phyloP scores from a whole-genome alignment of 768 basidiomycete genomes.

The Boletus sensibilis region DNA sequence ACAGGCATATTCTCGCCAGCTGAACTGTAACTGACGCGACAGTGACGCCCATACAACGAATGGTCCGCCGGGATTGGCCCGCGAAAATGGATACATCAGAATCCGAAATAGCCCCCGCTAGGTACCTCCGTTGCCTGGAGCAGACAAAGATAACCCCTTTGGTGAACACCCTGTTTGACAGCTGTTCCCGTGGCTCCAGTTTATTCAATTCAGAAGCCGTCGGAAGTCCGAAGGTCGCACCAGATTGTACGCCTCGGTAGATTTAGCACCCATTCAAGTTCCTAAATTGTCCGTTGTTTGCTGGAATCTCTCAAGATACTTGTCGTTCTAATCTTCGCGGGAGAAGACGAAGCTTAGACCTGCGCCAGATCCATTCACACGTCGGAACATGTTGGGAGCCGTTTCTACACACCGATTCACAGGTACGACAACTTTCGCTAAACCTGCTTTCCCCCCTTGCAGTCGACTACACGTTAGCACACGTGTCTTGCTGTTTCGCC shows the following conservation, averaged over 20 bases:
- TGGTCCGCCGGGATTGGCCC: not conserved
- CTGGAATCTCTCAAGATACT: slow-evolving; percentile 5
- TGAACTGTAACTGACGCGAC: not conserved
- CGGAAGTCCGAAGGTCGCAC: slow-evolving; percentile 1
- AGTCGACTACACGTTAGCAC: not conserved
- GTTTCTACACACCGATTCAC: slow-evolving; percentile 4
- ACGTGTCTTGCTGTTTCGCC: slow-evolving; percentile 13
- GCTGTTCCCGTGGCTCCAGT: slow-evolving; percentile 2
- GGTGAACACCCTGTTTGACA: slow-evolving; percentile 6
- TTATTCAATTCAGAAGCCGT: slow-evolving; percentile 6
- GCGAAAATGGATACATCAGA: slow-evolving; percentile 5
- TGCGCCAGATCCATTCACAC: slow-evolving; percentile 22
- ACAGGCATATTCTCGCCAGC: not conserved
- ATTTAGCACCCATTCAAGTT: not conserved
- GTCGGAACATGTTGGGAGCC: slow-evolving; percentile 8
- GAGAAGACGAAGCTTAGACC: slow-evolving; percentile 19
- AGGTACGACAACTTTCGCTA: slow-evolving; percentile 12
- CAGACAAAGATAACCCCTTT: slow-evolving; percentile 1
- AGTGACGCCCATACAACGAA: not conserved
- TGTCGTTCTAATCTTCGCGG: slow-evolving; percentile 24
- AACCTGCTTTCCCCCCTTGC: not conserved
- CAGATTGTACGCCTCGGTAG: not conserved
- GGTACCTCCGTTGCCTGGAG: not conserved
- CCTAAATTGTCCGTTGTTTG: not conserved
- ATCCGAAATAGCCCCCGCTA: not conserved